Evolutionary conservation across 163 green algal genomes (phyloP), one percentile per base, ranked within the genome.

Genomic region (Coccomyxa subellipsoidea): DNA sequence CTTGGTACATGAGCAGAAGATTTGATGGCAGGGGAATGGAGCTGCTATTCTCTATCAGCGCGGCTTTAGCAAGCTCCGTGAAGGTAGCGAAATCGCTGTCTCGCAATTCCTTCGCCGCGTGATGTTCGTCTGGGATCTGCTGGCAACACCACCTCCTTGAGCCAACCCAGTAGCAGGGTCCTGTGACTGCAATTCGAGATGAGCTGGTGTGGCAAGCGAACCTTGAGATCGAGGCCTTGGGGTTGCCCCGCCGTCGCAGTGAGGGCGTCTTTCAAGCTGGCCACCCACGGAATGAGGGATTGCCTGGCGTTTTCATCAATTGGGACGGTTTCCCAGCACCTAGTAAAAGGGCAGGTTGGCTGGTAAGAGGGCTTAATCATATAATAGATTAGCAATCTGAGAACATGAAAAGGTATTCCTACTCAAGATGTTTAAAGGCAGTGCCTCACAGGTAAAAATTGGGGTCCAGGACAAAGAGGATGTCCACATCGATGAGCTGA

Each of bases 1-100:
- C 66, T 23, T 73, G 66, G n/a, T 73, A 73, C 66, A 73, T 73
- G 66, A 73, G 66, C 66, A 73, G 66, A 8, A 73, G 66, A n/a
- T 73, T 73, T 18, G 66, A 73, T 21, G 66, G 66, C 7, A 73
- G 27, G 18, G 66, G n/a, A 23, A 73, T 73, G n/a, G 29, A 23
- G 29, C n/a, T 34, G 7, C 6, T 73, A 23, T 34, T 34, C 8
- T 23, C 29, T 8, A 23, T 23, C 29, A 73, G 4, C 21, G 27
- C 27, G 4, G 66, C 66, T 0, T 73, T 23, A 1, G n/a, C n/a
- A 8, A 73, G 21, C 29, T 73, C 18, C 66, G 31, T 73, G 66
- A 73, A 73, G 18, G 66, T 36, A 8, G 27, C 32, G 2, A 36
- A 32, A 36, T 32, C 29, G 66, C 8, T 73, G n/a, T 73, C 66